phyloP scores from a whole-genome alignment of 2,329 filamentous ascomycete genomes.

The Aspergillus novoparasiticus region DNA sequence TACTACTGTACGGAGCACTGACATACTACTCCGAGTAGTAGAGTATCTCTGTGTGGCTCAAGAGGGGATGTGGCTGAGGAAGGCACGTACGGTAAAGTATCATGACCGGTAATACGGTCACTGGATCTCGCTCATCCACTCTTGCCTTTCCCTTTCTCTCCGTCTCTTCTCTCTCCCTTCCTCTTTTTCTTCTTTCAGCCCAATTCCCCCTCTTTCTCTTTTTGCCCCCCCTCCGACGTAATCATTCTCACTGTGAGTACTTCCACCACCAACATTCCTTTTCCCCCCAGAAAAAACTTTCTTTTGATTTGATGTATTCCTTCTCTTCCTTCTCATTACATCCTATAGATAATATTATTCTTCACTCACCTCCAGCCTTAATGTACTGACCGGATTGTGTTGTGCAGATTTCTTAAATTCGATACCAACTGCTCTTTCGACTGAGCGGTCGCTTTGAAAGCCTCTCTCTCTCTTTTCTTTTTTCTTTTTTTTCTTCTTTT shows the following conservation, averaged over 20 bases:
- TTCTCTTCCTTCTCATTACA: conserved; percentile 8
- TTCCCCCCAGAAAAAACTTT: conserved; percentile 9
- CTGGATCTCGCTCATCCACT: conserved; percentile 8
- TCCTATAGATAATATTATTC: not conserved
- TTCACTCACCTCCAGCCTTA: not conserved
- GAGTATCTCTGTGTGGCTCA: not conserved
- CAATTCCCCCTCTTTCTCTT: conserved; percentile 25
- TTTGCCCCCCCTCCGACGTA: conserved; percentile 11
- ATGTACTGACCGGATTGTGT: conserved; percentile 5
- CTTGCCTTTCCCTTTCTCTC: conserved; percentile 7
- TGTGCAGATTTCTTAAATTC: conserved; percentile 23
- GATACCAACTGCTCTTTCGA: conserved; percentile 14
- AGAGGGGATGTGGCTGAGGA: not conserved
- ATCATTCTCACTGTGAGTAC: conserved; percentile 8
- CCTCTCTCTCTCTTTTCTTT: not conserved
- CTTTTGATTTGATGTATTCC: conserved; percentile 1
- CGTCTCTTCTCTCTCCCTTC: conserved; percentile 9
- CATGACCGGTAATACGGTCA: conserved; percentile 3
- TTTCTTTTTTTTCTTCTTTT: not conserved
- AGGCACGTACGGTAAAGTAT: conserved; percentile 3
- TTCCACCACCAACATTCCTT: conserved; percentile 14
- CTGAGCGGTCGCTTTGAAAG: conserved; percentile 2
- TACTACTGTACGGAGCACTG: not conserved
- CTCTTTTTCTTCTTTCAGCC: conserved; percentile 20
- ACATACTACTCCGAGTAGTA: not conserved